Evolutionary conservation across 2,329 filamentous ascomycete species (phyloP).

Genomic region (Ambrosiella xylebori): DNA sequence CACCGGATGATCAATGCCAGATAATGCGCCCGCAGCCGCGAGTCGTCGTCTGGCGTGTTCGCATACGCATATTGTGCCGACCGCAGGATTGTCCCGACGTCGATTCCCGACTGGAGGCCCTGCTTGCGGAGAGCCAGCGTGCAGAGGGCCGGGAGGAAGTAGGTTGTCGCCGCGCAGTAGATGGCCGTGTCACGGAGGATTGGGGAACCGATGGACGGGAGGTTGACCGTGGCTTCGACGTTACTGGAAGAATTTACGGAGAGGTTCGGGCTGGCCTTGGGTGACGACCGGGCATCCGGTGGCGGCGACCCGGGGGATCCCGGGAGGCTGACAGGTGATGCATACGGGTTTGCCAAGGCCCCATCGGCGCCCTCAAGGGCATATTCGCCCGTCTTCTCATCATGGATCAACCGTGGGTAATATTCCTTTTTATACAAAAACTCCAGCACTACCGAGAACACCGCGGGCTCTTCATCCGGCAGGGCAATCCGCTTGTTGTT

Average conservation of each 20-base stretch:
- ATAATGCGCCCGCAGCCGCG: slow-evolving; percentile 86
- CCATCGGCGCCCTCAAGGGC: slow-evolving; percentile 57
- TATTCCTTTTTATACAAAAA: slow-evolving; percentile 97
- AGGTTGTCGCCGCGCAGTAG: slow-evolving; percentile 83
- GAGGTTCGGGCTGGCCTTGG: background rate
- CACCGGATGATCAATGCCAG: slow-evolving; percentile 93
- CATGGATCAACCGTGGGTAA: slow-evolving; percentile 73
- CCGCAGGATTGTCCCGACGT: slow-evolving; percentile 78
- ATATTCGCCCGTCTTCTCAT: slow-evolving; percentile 75
- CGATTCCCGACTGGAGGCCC: slow-evolving; percentile 79
- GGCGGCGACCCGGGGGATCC: background rate
- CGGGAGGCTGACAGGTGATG: slow-evolving; percentile 15
- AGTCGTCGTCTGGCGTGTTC: slow-evolving; percentile 85
- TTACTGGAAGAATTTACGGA: background rate
- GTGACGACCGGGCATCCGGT: background rate
- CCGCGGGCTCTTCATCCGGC: slow-evolving; percentile 66
- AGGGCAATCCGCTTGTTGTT: slow-evolving; percentile 64
- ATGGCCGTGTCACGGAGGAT: slow-evolving; percentile 84
- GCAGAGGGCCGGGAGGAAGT: slow-evolving; percentile 85
- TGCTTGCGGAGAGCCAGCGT: slow-evolving; percentile 83
- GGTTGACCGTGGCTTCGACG: slow-evolving; percentile 56
- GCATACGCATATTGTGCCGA: slow-evolving; percentile 91
- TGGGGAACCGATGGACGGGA: slow-evolving; percentile 54
- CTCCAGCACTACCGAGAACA: slow-evolving; percentile 86
- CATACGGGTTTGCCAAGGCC: slow-evolving; percentile 32